These are phyloP conservation scores for Suhomyces maxii DNA, from an alignment of 1,139 yeast species.

Conservation along the genomic window DNA sequence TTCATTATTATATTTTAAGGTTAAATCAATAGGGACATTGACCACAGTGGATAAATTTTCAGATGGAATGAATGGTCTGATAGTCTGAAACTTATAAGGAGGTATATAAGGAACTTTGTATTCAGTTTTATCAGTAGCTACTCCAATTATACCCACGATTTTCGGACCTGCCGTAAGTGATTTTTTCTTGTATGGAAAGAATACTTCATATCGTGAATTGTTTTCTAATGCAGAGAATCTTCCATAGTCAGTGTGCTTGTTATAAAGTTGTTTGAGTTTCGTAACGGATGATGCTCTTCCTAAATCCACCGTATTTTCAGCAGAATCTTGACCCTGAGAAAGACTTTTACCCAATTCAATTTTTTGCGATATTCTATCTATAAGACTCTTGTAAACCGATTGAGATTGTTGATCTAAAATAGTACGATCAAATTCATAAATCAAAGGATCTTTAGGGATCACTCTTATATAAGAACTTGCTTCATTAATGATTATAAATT, in stretches of 20 bases:
- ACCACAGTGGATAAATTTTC: slow-evolving; percentile 5
- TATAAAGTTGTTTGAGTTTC: slow-evolving; percentile 21
- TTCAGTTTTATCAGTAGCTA: slow-evolving; percentile 17
- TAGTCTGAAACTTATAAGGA: slow-evolving; percentile 4
- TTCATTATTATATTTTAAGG: slow-evolving; percentile 5
- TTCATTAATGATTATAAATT: slow-evolving; percentile 25
- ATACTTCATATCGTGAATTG: slow-evolving; percentile 12
- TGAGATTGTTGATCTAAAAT: slow-evolving; percentile 14
- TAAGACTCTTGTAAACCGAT: slow-evolving; percentile 17
- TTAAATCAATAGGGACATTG: slow-evolving; percentile 17
- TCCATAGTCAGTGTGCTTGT: not conserved
- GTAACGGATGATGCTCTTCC: slow-evolving; percentile 13
- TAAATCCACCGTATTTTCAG: slow-evolving; percentile 2
- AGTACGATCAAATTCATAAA: slow-evolving; percentile 12
- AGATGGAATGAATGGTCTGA: not conserved
- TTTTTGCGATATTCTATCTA: slow-evolving; percentile 16
- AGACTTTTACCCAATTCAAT: slow-evolving; percentile 18
- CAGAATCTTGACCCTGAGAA: slow-evolving; percentile 3
- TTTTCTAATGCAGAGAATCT: not conserved
- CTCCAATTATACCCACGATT: slow-evolving; percentile 21
- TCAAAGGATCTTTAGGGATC: slow-evolving; percentile 19
- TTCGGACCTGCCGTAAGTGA: slow-evolving; percentile 22
- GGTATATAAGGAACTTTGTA: slow-evolving; percentile 17
- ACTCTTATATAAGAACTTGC: slow-evolving; percentile 24
- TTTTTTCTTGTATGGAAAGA: slow-evolving; percentile 22